Percentiles rank a stretch among this genome's conserved stretches.
These are phyloP conservation scores for Pythium volutum DNA, from an alignment of 352 stramenopile species.

Conservation along the genomic window DNA sequence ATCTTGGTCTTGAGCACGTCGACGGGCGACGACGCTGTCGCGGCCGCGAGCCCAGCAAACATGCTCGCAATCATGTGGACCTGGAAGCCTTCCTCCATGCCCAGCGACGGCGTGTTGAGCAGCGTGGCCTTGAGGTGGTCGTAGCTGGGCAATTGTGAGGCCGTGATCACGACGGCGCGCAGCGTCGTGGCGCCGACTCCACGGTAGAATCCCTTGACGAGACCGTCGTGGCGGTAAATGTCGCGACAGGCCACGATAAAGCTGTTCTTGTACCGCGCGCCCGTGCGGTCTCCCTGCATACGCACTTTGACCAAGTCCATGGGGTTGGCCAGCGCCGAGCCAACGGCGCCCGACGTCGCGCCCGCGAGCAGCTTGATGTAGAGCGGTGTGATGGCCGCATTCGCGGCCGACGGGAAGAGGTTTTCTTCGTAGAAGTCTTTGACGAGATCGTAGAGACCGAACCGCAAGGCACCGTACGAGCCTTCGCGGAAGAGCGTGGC, in stretches of 20 bases:
- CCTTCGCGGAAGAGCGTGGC: constrained; percentile 64
- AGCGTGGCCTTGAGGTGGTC: constrained; percentile 76
- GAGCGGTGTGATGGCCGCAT: constrained; percentile 40
- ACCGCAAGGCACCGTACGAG: constrained; percentile 77
- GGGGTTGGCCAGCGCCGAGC: constrained; percentile 68
- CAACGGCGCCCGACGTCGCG: constrained; percentile 57
- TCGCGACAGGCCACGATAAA: constrained; percentile 59
- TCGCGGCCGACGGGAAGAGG: constrained; percentile 35
- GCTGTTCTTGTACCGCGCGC: constrained; percentile 56
- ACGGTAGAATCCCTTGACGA: constrained; percentile 67
- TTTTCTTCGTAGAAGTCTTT: constrained; percentile 70
- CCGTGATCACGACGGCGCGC: constrained; percentile 71
- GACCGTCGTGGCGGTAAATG: constrained; percentile 58
- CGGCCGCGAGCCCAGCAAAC: constrained; percentile 68
- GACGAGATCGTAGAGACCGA: constrained; percentile 74
- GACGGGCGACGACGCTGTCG: constrained; percentile 63
- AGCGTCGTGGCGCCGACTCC: constrained; percentile 64
- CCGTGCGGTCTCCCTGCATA: constrained; percentile 70
- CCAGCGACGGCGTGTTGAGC: constrained; percentile 39
- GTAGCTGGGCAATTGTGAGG: constrained; percentile 73
- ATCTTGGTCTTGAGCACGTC: constrained; percentile 88
- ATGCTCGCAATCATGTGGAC: constrained; percentile 71
- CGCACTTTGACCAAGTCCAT: constrained; percentile 79
- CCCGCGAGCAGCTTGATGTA: constrained; percentile 70
- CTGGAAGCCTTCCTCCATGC: constrained; percentile 46